phyloP scores from a whole-genome alignment of 192 early-diverging fungal genomes.

The Phycomyces nitens region DNA sequence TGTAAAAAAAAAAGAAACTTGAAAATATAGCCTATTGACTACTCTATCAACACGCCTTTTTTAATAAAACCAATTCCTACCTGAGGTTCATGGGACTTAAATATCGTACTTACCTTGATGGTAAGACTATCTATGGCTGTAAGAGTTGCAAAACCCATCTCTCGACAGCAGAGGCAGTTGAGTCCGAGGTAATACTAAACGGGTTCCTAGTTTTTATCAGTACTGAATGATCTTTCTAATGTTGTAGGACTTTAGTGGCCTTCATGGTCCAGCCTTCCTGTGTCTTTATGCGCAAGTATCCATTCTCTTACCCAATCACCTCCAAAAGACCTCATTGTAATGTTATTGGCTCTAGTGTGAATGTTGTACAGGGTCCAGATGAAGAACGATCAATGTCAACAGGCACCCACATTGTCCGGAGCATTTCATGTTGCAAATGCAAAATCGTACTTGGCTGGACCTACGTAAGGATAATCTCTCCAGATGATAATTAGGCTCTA shows the following conservation, averaged over 20 bases:
- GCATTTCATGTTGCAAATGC: constrained; percentile 30
- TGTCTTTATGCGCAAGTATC: constrained; percentile 17
- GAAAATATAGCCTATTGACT: background rate
- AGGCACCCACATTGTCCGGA: constrained; percentile 23
- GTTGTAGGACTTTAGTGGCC: constrained; percentile 34
- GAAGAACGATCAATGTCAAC: constrained; percentile 28
- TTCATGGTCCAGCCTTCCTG: constrained; percentile 29
- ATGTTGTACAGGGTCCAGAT: constrained; percentile 21
- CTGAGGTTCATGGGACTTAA: constrained; percentile 25
- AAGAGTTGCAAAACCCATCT: constrained; percentile 25
- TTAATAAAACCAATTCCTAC: background rate
- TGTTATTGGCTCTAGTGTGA: constrained; percentile 22
- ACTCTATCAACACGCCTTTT: too few species aligned
- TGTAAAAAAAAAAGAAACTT: background rate
- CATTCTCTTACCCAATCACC: background rate
- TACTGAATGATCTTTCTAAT: too few species aligned
- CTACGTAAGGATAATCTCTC: constrained; percentile 24
- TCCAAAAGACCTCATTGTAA: background rate
- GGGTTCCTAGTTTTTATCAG: too few species aligned
- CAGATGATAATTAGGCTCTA: too few species aligned
- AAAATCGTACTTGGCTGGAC: constrained; percentile 29
- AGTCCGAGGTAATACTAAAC: constrained; percentile 18
- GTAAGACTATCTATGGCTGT: constrained; percentile 26
- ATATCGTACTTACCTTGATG: constrained; percentile 32
- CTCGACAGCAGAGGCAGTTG: constrained; percentile 21